Conservation (phyloP, 768 basidiomycete species). For the Termitomyces titanicus region DNA sequence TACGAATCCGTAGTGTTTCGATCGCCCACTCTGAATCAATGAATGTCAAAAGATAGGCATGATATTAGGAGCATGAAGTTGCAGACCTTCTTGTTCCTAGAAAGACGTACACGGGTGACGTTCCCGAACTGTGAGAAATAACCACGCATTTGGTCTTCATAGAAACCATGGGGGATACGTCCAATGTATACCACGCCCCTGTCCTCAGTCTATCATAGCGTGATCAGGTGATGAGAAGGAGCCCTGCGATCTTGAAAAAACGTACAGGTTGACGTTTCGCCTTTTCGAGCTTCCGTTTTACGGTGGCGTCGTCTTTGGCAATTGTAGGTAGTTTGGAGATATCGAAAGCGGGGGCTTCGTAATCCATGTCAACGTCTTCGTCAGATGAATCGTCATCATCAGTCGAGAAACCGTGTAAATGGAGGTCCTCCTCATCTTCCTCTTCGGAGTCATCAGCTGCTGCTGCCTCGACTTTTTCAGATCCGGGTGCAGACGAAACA, state of each 20-base stretch:
- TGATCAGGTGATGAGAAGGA: neutral
- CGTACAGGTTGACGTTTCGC: constrained; percentile 68
- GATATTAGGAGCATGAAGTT: neutral
- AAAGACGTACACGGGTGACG: constrained; percentile 83
- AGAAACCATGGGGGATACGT: constrained; percentile 95
- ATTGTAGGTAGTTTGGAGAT: constrained; percentile 76
- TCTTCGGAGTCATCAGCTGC: constrained; percentile 17
- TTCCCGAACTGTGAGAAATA: constrained; percentile 96
- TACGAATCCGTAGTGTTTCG: constrained; percentile 96
- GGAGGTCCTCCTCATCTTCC: constrained; percentile 40
- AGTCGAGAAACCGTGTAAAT: constrained; percentile 71
- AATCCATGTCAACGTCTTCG: constrained; percentile 53
- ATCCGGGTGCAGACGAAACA: neutral
- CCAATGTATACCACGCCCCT: constrained; percentile 87
- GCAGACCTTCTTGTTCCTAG: constrained; percentile 86
- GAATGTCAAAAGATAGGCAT: neutral
- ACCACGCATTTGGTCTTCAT: constrained; percentile 87
- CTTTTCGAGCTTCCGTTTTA: constrained; percentile 61
- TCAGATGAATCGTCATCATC: constrained; percentile 80
- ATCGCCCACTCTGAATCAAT: constrained; percentile 73
- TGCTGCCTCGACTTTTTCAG: constrained; percentile 17
- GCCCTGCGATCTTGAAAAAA: constrained; percentile 3
- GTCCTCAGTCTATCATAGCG: constrained; percentile 41
- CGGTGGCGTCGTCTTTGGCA: constrained; percentile 81
- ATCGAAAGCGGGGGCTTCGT: constrained; percentile 54